Conservation (phyloP, 2,329 filamentous ascomycete genomes). For the Claviceps quebecensis region DNA sequence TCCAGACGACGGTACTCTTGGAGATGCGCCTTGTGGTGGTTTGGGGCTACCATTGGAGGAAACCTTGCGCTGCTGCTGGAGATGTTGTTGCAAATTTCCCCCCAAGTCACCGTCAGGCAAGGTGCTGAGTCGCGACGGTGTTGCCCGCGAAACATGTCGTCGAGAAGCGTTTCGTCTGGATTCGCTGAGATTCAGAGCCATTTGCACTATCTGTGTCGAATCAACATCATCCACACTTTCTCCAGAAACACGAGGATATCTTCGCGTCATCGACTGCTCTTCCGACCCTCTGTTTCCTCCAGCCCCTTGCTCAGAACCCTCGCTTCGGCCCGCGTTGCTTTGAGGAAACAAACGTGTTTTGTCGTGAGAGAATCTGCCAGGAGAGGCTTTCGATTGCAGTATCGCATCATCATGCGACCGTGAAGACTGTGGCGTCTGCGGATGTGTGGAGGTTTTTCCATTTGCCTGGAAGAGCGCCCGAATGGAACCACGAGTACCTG, state of each 20-base stretch:
- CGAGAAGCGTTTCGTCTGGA: conserved; percentile 52
- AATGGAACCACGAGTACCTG: conserved; percentile 16
- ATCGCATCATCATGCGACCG: background rate
- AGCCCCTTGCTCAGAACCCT: background rate
- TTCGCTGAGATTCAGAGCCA: conserved; percentile 81
- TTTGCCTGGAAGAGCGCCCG: conserved; percentile 12
- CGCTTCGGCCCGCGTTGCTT: background rate
- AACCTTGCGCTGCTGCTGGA: conserved; percentile 55
- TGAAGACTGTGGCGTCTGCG: background rate
- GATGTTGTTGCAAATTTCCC: conserved; percentile 50
- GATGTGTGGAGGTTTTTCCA: conserved; percentile 8
- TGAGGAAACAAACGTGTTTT: background rate
- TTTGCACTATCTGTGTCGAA: conserved; percentile 78
- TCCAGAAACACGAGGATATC: background rate
- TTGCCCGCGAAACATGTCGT: conserved; percentile 38
- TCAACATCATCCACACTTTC: conserved; percentile 47
- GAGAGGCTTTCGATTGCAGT: background rate
- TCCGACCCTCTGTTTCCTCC: background rate
- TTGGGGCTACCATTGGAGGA: conserved; percentile 49
- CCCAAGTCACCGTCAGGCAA: conserved; percentile 38
- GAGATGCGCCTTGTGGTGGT: conserved; percentile 28
- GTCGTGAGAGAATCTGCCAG: background rate
- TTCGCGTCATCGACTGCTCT: background rate
- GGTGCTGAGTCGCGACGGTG: conserved; percentile 36
- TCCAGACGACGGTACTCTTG: conserved; percentile 26